Evolutionary conservation across 202 grass and related monocot species (phyloP).

Genomic region (Schoenoplectus tabernaemontani): DNA sequence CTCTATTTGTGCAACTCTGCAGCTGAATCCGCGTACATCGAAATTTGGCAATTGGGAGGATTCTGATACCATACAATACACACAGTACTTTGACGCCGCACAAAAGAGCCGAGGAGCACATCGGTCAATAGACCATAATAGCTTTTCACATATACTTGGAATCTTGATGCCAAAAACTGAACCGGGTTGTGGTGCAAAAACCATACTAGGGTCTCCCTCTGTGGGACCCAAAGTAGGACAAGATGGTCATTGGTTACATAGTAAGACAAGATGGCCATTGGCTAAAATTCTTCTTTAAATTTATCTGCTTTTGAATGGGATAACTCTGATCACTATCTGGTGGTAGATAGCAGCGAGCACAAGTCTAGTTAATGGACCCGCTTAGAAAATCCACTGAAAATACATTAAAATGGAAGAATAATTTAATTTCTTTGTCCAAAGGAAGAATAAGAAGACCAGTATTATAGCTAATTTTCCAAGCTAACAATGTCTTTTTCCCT

Average conservation of each 20-base stretch:
- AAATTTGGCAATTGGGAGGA: constrained; percentile 76
- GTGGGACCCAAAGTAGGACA: constrained; percentile 21
- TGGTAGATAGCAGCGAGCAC: constrained; percentile 81
- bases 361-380: constrained; percentile 77
- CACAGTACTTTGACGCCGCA: constrained; percentile 56
- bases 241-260: too few species aligned
- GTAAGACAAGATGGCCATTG: neutral
- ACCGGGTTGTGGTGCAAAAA: constrained; percentile 28
- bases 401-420: neutral
- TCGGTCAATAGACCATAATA: constrained; percentile 35
- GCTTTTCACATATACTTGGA: constrained; percentile 28
- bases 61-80: constrained; percentile 48
- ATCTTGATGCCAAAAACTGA: constrained; percentile 22
- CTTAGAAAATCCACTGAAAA: constrained; percentile 91
- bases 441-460: neutral
- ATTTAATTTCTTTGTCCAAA: neutral
- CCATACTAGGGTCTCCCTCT: constrained; percentile 28
- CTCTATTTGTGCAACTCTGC: neutral
- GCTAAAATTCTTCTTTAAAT: neutral
- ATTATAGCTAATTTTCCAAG: neutral
- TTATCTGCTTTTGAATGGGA: constrained; percentile 73
- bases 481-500: neutral
- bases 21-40: constrained; percentile 49
- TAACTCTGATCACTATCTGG: constrained; percentile 70
- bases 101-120: constrained; percentile 54